Percentiles rank a stretch among this genome's conserved stretches.
phyloP scores from a whole-genome alignment of 352 stramenopile species.

The Aphanomyces invadans region DNA sequence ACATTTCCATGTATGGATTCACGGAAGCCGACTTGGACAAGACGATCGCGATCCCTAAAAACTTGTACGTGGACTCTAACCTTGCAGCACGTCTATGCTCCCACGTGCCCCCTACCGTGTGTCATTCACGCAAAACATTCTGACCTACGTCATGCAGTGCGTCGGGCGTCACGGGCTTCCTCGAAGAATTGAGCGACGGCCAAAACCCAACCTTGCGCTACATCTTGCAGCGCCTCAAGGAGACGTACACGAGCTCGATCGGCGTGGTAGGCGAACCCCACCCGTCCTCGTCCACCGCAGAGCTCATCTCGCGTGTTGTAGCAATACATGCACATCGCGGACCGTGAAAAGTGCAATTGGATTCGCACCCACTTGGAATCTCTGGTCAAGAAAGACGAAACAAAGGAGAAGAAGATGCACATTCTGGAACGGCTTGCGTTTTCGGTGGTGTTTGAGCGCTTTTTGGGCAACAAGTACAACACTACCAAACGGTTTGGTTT shows the following conservation, averaged over 20 bases:
- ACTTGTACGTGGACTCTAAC: slow-evolving; percentile 51
- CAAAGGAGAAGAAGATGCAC: slow-evolving; percentile 92
- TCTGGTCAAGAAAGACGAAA: slow-evolving; percentile 56
- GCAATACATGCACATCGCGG: slow-evolving; percentile 99
- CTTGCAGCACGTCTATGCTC: no score
- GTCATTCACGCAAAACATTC: no score
- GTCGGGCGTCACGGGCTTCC: slow-evolving; percentile 82
- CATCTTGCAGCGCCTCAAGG: slow-evolving; percentile 89
- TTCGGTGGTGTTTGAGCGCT: slow-evolving; percentile 98
- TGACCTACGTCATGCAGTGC: slow-evolving; percentile 45
- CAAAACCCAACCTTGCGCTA: slow-evolving; percentile 86
- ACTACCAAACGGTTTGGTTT: slow-evolving; percentile 98
- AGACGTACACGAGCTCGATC: slow-evolving; percentile 96
- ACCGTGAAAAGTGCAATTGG: slow-evolving; percentile 97
- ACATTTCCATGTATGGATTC: slow-evolving; percentile 91
- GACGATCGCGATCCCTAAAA: slow-evolving; percentile 78
- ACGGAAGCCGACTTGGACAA: slow-evolving; percentile 83
- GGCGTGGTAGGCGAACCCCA: slow-evolving; percentile 66
- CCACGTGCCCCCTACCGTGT: no score
- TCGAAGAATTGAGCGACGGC: slow-evolving; percentile 70
- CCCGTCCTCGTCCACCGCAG: background rate
- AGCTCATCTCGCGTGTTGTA: slow-evolving; percentile 30
- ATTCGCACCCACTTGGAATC: slow-evolving; percentile 87
- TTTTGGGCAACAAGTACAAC: slow-evolving; percentile 98
- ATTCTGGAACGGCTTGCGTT: slow-evolving; percentile 96